Percentiles rank a stretch among this genome's conserved stretches.
These are phyloP conservation scores for Veloporphyrellus conicus DNA, from an alignment of 1,284 basidiomycete species.

Conservation along the genomic window DNA sequence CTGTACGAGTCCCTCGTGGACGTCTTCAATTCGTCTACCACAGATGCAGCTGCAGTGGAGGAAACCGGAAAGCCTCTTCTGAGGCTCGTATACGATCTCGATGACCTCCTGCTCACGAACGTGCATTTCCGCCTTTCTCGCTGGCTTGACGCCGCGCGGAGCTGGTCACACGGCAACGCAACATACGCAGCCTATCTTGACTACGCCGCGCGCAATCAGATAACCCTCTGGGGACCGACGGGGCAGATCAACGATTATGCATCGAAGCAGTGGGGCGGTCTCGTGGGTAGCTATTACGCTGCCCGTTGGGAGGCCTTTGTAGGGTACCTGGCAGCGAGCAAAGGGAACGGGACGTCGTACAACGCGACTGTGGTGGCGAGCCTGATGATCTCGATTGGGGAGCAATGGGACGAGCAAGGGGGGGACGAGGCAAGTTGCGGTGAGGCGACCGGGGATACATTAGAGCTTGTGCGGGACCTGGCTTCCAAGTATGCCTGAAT, in stretches of 20 bases:
- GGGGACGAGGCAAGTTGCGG: conserved; percentile 5
- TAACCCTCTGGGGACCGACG: conserved; percentile 45
- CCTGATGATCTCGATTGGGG: conserved; percentile 34
- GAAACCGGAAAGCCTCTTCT: conserved; percentile 30
- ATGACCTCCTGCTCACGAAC: conserved; percentile 36
- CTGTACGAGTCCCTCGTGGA: conserved; percentile 33
- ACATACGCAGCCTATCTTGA: conserved; percentile 38
- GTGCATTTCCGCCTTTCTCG: conserved; percentile 36
- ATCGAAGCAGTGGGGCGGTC: conserved; percentile 44
- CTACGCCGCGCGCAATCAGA: conserved; percentile 43
- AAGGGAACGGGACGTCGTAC: conserved; percentile 30
- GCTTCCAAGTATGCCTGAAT: conserved; percentile 16
- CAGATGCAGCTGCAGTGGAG: conserved; percentile 21
- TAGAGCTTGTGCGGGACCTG: conserved; percentile 23
- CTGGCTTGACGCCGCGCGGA: conserved; percentile 38
- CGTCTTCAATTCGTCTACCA: conserved; percentile 26
- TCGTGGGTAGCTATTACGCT: conserved; percentile 39
- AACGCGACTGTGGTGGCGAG: conserved; percentile 25
- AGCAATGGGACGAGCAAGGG: conserved; percentile 29
- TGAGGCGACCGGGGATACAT: conserved; percentile 13
- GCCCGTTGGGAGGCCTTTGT: conserved; percentile 38
- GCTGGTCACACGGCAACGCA: conserved; percentile 30
- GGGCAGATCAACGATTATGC: conserved; percentile 45
- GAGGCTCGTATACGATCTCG: conserved; percentile 35
- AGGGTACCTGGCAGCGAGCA: conserved; percentile 32